phyloP scores from a whole-genome alignment of 2,329 filamentous ascomycete species.

The Uncinocarpus reesii region DNA sequence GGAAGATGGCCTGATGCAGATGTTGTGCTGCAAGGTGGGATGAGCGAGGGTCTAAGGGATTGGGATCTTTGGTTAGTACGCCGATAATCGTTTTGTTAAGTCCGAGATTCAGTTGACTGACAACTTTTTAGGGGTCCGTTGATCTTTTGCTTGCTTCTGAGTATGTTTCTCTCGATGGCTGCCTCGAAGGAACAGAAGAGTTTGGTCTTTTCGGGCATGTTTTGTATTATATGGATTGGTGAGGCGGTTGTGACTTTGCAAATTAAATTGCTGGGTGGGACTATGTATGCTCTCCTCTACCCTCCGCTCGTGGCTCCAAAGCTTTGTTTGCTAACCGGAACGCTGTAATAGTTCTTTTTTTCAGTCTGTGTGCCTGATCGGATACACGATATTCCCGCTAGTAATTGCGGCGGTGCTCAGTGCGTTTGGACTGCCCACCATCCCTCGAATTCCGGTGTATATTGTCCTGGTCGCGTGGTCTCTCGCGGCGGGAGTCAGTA shows the following conservation, averaged over 20 bases:
- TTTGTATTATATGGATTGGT: slow-evolving; percentile 92
- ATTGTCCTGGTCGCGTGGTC: slow-evolving; percentile 83
- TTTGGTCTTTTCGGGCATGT: slow-evolving; percentile 87
- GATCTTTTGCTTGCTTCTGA: slow-evolving; percentile 83
- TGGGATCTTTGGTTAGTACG: slow-evolving; percentile 76
- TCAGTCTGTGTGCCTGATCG: slow-evolving; percentile 94
- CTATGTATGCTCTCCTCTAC: slow-evolving; percentile 69
- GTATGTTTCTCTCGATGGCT: slow-evolving; percentile 74
- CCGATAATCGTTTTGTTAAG: neutral
- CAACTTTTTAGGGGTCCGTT: slow-evolving; percentile 62
- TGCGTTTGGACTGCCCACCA: slow-evolving; percentile 65
- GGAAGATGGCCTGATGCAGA: slow-evolving; percentile 60
- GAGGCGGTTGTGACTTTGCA: slow-evolving; percentile 95
- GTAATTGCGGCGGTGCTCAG: slow-evolving; percentile 87
- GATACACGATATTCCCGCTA: slow-evolving; percentile 93
- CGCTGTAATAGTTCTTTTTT: slow-evolving; percentile 69
- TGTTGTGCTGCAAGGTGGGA: slow-evolving; percentile 54
- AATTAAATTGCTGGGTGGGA: slow-evolving; percentile 90
- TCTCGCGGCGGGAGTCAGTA: slow-evolving; percentile 87
- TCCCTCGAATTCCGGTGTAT: slow-evolving; percentile 83
- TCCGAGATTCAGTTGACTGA: neutral
- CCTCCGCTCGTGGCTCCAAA: neutral
- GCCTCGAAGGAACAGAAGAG: slow-evolving; percentile 72
- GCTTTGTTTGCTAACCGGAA: slow-evolving; percentile 12
- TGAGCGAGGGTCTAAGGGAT: slow-evolving; percentile 83